phyloP scores from a whole-genome alignment of 2,329 filamentous ascomycete genomes.

The Monosporascus sp. region DNA sequence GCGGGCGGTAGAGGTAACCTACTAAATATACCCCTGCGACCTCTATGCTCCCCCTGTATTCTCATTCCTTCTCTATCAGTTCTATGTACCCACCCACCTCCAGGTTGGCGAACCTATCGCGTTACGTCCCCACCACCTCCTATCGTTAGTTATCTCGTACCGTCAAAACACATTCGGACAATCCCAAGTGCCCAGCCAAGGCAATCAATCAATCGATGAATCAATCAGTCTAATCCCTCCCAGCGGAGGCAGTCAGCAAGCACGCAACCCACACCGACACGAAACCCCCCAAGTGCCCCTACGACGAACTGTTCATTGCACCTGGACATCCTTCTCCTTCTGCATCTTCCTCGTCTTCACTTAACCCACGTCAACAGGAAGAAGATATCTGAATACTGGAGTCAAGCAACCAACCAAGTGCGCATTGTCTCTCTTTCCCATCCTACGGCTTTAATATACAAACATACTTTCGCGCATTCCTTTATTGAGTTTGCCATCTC shows the following conservation, averaged over 20 bases:
- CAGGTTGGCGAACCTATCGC: no score
- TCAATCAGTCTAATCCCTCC: not conserved
- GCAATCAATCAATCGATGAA: not conserved
- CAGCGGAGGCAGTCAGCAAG: not conserved
- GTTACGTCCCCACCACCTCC: no score
- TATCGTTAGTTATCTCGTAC: not conserved
- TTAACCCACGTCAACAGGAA: not conserved
- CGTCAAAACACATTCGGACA: not conserved
- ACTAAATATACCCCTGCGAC: no score
- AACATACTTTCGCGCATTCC: slow-evolving; percentile 3
- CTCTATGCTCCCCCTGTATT: no score
- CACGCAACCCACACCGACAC: not conserved
- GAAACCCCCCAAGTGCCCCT: not conserved
- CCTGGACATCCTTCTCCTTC: not conserved
- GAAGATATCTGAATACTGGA: not conserved
- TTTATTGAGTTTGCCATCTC: not conserved
- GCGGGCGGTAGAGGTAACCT: no score
- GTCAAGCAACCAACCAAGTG: not conserved
- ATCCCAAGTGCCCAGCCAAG: not conserved
- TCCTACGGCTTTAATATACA: not conserved
- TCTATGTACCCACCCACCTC: not conserved
- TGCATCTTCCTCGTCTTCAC: not conserved
- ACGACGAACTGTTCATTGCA: not conserved
- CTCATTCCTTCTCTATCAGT: no score
- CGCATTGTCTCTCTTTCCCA: not conserved